Evolutionary conservation across 495 filamentous ascomycete genomes (phyloP).

Genomic region (Podospora anserina): DNA sequence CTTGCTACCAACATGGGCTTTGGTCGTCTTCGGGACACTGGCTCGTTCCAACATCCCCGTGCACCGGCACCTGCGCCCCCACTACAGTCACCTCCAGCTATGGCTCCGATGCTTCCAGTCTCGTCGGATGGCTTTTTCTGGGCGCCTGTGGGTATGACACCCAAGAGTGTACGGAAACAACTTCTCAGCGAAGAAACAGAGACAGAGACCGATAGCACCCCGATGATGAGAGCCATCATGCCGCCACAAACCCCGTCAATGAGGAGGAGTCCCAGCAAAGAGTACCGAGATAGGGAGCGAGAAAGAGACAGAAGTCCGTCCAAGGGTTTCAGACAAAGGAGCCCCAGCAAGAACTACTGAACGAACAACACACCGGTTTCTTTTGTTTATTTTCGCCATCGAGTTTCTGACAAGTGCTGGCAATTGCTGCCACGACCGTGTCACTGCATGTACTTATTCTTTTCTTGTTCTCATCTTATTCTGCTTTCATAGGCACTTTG

Average conservation of each 20-base stretch:
- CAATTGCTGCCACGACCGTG: neutral
- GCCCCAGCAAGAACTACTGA: constrained; percentile 42
- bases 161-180: constrained; percentile 36
- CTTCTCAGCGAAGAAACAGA: constrained; percentile 42
- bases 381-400: neutral
- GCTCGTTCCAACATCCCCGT: constrained; percentile 15
- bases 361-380: neutral
- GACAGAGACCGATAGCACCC: constrained; percentile 45
- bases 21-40: constrained; percentile 31
- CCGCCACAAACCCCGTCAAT: constrained; percentile 40
- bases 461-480: neutral
- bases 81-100: constrained; percentile 35
- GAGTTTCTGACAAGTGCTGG: neutral
- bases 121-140: constrained; percentile 36
- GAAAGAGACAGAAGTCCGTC: constrained; percentile 43
- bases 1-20: constrained; percentile 58
- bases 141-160: constrained; percentile 42
- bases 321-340: constrained; percentile 33
- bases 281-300: constrained; percentile 8
- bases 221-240: constrained; percentile 32
- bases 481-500: neutral
- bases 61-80: constrained; percentile 22
- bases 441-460: constrained; percentile 1
- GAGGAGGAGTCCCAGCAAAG: constrained; percentile 45
- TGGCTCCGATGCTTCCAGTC: neutral